Evolutionary conservation across 805 yeast genomes (phyloP).

Genomic region (Sugiyamaella floridensis): DNA sequence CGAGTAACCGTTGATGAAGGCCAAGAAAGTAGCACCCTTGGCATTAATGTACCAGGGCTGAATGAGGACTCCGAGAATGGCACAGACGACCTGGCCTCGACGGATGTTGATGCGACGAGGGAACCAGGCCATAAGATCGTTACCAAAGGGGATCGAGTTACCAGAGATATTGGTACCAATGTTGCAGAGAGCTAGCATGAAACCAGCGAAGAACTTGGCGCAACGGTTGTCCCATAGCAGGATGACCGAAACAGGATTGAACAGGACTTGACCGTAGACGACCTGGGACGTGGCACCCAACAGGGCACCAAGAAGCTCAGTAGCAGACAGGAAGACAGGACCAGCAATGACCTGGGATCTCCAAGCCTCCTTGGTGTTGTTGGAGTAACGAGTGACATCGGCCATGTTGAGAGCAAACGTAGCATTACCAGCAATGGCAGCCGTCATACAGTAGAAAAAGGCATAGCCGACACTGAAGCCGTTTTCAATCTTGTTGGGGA

Average conservation of each 20-base stretch:
- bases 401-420: constrained; percentile 2
- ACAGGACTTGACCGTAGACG: constrained; percentile 36
- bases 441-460: constrained; percentile 3
- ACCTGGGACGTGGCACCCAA: constrained; percentile 39
- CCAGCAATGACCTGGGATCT: background rate
- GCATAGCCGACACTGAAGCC: constrained; percentile 1
- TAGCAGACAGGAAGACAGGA: background rate
- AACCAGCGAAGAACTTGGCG: constrained; percentile 56
- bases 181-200: constrained; percentile 31
- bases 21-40: constrained; percentile 32
- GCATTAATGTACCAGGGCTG: constrained; percentile 37
- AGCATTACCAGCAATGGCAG: background rate
- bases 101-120: constrained; percentile 53
- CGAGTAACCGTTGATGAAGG: constrained; percentile 33
- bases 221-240: constrained; percentile 34
- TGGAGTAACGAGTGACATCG: constrained; percentile 1
- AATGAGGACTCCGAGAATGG: background rate
- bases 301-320: constrained; percentile 32
- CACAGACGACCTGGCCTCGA: constrained; percentile 36
- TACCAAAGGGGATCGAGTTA: constrained; percentile 37
- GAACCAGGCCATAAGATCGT: constrained; percentile 48
- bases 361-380: background rate
- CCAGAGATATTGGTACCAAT: constrained; percentile 30
- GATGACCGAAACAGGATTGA: constrained; percentile 36
- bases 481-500: background rate